Percentiles rank a stretch among this genome's conserved stretches.
Conservation (phyloP, 225 moss, liverwort and hornwort species). For the Bryum argenteum region DNA sequence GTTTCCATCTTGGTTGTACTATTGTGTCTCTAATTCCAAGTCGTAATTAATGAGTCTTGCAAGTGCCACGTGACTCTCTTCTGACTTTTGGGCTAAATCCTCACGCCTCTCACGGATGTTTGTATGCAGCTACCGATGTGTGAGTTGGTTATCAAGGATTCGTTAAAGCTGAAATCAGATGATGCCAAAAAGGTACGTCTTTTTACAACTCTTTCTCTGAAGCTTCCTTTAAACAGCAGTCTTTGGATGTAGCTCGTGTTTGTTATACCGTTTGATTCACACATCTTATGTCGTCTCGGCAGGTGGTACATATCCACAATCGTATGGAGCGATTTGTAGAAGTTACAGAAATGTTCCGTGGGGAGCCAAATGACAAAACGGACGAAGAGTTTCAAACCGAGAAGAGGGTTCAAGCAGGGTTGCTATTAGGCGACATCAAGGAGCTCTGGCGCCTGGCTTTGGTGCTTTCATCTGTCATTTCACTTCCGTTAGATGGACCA, state of each 20-base stretch:
- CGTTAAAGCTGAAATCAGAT: conserved; percentile 78
- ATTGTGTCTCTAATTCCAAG: background rate
- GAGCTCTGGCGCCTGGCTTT: conserved; percentile 70
- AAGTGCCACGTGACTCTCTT: background rate
- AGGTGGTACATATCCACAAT: conserved; percentile 51
- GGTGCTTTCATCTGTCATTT: conserved; percentile 61
- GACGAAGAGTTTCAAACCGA: conserved; percentile 28
- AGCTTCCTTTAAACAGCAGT: background rate
- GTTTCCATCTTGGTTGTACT: background rate
- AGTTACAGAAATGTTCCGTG: conserved; percentile 31
- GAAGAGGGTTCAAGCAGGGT: conserved; percentile 63
- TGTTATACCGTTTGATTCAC: background rate
- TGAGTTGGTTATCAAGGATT: conserved; percentile 67
- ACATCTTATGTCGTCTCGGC: conserved; percentile 13
- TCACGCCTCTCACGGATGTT: conserved; percentile 11
- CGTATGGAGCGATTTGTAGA: conserved; percentile 44
- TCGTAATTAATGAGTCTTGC: background rate
- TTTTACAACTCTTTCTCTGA: background rate
- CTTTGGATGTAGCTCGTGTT: background rate
- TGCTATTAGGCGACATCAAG: conserved; percentile 65
- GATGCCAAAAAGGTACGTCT: conserved; percentile 71
- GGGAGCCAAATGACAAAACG: conserved; percentile 21
- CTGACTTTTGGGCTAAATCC: background rate
- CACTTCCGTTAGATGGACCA: conserved; percentile 49
- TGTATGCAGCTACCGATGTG: conserved; percentile 62